A percentile compares a stretch with the other conserved stretches of the same genome.
Evolutionary conservation across 805 yeast genomes (phyloP).

Genomic region (Soucietia sequanensis): DNA sequence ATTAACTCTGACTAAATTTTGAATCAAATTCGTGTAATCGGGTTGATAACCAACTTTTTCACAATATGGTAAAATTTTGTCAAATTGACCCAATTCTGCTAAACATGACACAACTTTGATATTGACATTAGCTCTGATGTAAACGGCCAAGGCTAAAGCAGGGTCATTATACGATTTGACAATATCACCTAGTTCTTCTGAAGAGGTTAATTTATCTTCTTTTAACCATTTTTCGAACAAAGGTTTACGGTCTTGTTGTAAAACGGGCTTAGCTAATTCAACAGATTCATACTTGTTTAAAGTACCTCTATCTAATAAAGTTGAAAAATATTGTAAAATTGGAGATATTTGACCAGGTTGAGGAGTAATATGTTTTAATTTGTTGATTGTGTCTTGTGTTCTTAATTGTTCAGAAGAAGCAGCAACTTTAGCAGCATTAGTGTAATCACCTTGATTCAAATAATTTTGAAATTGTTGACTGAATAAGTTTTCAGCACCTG

Average conservation of each 20-base stretch:
- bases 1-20: conserved; percentile 84
- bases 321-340: conserved; percentile 86
- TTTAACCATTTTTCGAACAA: conserved; percentile 94
- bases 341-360: conserved; percentile 96
- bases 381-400: conserved; percentile 91
- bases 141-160: conserved; percentile 86
- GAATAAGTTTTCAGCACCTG: conserved; percentile 94
- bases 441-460: conserved; percentile 80
- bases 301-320: conserved; percentile 87
- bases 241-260: conserved; percentile 92
- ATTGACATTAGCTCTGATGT: conserved; percentile 77
- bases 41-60: conserved; percentile 87
- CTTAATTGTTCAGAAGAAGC: conserved; percentile 92
- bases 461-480: conserved; percentile 87
- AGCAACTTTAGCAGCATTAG: conserved; percentile 93
- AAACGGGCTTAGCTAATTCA: conserved; percentile 91
- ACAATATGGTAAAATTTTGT: conserved; percentile 91
- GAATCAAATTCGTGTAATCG: conserved; percentile 84
- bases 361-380: conserved; percentile 85
- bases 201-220: conserved; percentile 89
- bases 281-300: conserved; percentile 90
- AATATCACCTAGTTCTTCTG: conserved; percentile 97
- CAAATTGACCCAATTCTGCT: conserved; percentile 96
- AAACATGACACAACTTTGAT: conserved; percentile 87
- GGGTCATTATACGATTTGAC: conserved; percentile 81